Percentiles rank a stretch among this genome's conserved stretches.
These are phyloP conservation scores for Pisolithus marmoratus DNA, from an alignment of 768 basidiomycete species.

Conservation along the genomic window DNA sequence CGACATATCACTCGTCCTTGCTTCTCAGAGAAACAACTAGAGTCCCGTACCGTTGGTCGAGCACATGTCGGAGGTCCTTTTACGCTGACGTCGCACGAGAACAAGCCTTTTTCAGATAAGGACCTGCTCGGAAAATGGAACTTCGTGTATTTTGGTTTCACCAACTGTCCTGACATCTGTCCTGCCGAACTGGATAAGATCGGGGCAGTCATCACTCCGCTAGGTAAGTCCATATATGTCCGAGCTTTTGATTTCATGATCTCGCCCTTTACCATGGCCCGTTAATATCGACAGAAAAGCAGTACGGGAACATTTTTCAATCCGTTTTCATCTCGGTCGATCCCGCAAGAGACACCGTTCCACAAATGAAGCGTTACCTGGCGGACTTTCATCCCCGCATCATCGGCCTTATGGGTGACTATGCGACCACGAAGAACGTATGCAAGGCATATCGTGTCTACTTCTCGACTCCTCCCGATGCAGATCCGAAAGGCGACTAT, in stretches of 20 bases:
- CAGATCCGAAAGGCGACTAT: conserved; percentile 88
- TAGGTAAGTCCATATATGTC: conserved; percentile 46
- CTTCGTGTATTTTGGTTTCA: conserved; percentile 97
- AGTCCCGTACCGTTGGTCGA: conserved; percentile 69
- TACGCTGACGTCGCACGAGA: conserved; percentile 59
- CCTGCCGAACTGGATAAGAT: conserved; percentile 98
- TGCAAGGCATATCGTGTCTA: conserved; percentile 98
- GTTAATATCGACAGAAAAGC: conserved; percentile 45
- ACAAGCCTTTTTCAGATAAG: conserved; percentile 70
- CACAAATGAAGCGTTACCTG: conserved; percentile 58
- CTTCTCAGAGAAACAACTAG: conserved; percentile 65
- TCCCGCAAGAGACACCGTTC: conserved; percentile 78
- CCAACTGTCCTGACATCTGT: conserved; percentile 98
- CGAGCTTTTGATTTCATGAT: background rate
- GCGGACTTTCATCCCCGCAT: conserved; percentile 90
- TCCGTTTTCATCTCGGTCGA: conserved; percentile 97
- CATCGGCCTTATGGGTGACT: conserved; percentile 85
- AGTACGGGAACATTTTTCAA: conserved; percentile 66
- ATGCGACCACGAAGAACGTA: conserved; percentile 73
- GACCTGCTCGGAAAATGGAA: conserved; percentile 88
- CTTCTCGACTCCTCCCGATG: conserved; percentile 91
- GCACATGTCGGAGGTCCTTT: conserved; percentile 93
- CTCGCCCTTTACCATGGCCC: background rate
- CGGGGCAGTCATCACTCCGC: conserved; percentile 61
- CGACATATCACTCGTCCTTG: background rate